These are phyloP conservation scores for Clonostachys byssicola DNA, from an alignment of 2,329 filamentous ascomycete species.

Conservation along the genomic window DNA sequence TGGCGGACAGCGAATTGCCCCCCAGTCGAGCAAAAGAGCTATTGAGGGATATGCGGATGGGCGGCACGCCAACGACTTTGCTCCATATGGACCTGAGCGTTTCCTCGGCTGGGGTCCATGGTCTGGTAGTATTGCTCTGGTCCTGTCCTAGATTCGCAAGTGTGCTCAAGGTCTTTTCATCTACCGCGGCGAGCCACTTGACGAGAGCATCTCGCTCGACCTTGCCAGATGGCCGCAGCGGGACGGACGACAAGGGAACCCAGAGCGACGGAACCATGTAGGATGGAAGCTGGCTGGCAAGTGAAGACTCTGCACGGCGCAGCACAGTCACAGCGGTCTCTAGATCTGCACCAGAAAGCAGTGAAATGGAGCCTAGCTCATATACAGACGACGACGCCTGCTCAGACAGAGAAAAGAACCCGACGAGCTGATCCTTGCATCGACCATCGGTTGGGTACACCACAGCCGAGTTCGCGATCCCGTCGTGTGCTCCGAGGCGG, in stretches of 20 bases:
- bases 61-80: too few relatives aligned
- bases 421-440: too few relatives aligned
- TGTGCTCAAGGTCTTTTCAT: neutral
- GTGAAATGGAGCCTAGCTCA: too few relatives aligned
- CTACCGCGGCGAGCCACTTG: neutral
- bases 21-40: slow-evolving; percentile 30
- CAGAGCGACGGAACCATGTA: slow-evolving; percentile 6
- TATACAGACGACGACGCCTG: too few relatives aligned
- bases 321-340: too few relatives aligned
- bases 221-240: slow-evolving; percentile 36
- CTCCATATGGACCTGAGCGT: too few relatives aligned
- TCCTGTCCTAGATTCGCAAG: neutral
- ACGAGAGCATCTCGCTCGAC: slow-evolving; percentile 3
- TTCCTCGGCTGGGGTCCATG: too few relatives aligned
- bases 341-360: too few relatives aligned
- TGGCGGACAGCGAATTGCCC: slow-evolving; percentile 35
- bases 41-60: slow-evolving; percentile 5
- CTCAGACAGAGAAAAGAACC: too few relatives aligned
- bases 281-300: neutral
- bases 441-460: too few relatives aligned
- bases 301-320: too few relatives aligned
- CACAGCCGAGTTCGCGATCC: too few relatives aligned
- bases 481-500: neutral
- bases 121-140: neutral
- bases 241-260: slow-evolving; percentile 20